A percentile compares a stretch with the other conserved stretches of the same genome.
phyloP scores from a whole-genome alignment of 2,329 filamentous ascomycete species.

The Incumbomyces delicatus region DNA sequence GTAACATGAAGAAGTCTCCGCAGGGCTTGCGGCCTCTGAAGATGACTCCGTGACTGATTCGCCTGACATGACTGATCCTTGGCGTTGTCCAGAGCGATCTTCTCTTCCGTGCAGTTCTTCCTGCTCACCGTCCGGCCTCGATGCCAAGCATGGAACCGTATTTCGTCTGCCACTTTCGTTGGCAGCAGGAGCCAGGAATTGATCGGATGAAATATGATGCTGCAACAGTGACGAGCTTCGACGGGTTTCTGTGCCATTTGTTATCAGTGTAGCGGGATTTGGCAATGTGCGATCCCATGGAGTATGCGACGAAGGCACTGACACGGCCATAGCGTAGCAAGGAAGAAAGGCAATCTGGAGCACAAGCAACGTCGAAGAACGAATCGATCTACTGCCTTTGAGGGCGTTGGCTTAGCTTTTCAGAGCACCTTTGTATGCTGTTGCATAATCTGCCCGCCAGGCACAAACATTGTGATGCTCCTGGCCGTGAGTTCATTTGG shows the following conservation, averaged over 20 bases:
- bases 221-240: slow-evolving; percentile 19
- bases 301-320: slow-evolving; percentile 25
- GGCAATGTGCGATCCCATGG: slow-evolving; percentile 39
- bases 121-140: background rate
- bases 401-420: slow-evolving; percentile 10
- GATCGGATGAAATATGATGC: slow-evolving; percentile 15
- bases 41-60: slow-evolving; percentile 5
- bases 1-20: slow-evolving; percentile 31
- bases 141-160: slow-evolving; percentile 10
- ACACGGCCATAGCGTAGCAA: slow-evolving; percentile 20
- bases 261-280: slow-evolving; percentile 20
- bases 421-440: slow-evolving; percentile 10
- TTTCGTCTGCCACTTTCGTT: slow-evolving; percentile 11
- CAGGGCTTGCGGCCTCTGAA: slow-evolving; percentile 4
- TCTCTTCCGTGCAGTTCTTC: background rate
- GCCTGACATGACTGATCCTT: slow-evolving; percentile 5
- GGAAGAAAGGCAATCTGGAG: slow-evolving; percentile 20
- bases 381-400: slow-evolving; percentile 12
- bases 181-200: slow-evolving; percentile 11
- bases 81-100: background rate
- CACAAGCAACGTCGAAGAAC: slow-evolving; percentile 8
- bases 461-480: slow-evolving; percentile 9
- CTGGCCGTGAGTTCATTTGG: background rate
- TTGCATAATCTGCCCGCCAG: slow-evolving; percentile 17
- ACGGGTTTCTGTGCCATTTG: slow-evolving; percentile 6